phyloP scores from a whole-genome alignment of 176 grass and related monocot genomes.

The Rhynchospora tenuis region DNA sequence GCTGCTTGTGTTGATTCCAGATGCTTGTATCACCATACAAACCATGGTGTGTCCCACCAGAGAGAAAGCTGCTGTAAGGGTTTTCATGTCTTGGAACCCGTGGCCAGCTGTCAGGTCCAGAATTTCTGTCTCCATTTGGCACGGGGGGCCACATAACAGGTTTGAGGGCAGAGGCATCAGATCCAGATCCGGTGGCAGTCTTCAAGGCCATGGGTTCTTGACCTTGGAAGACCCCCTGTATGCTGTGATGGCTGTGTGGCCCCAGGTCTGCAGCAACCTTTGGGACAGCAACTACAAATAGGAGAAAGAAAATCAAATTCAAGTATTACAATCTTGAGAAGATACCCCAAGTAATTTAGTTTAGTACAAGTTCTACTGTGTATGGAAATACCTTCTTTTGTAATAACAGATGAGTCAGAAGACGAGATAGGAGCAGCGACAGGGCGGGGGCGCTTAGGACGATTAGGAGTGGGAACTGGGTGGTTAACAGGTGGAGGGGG shows the following conservation, averaged over 20 bases:
- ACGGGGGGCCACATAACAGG: conserved; percentile 23
- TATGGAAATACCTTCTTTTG: conserved; percentile 66
- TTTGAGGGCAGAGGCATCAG: conserved; percentile 33
- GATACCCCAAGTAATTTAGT: not conserved
- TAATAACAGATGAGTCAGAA: conserved; percentile 46
- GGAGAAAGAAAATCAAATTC: not conserved
- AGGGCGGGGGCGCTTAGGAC: conserved; percentile 61
- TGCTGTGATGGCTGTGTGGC: conserved; percentile 28
- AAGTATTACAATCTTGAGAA: not conserved
- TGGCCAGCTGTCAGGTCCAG: conserved; percentile 41
- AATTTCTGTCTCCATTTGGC: conserved; percentile 33
- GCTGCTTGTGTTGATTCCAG: conserved; percentile 5
- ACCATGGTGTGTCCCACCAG: not conserved
- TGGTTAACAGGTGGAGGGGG: conserved; percentile 60
- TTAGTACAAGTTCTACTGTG: not conserved
- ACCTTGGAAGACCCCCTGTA: conserved; percentile 54
- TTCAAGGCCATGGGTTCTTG: conserved; percentile 41
- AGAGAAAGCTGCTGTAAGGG: conserved; percentile 4
- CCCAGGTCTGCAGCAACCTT: conserved; percentile 36
- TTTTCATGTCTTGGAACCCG: conserved; percentile 30
- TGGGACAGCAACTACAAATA: conserved; percentile 25
- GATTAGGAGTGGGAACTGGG: conserved; percentile 36
- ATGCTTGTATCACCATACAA: not conserved
- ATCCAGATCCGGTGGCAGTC: conserved; percentile 24
- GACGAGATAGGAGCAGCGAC: conserved; percentile 29